Percentiles rank a stretch among this genome's conserved stretches.
Evolutionary conservation across 768 basidiomycete genomes (phyloP).

Genomic region (Leccinum longicurvipes): DNA sequence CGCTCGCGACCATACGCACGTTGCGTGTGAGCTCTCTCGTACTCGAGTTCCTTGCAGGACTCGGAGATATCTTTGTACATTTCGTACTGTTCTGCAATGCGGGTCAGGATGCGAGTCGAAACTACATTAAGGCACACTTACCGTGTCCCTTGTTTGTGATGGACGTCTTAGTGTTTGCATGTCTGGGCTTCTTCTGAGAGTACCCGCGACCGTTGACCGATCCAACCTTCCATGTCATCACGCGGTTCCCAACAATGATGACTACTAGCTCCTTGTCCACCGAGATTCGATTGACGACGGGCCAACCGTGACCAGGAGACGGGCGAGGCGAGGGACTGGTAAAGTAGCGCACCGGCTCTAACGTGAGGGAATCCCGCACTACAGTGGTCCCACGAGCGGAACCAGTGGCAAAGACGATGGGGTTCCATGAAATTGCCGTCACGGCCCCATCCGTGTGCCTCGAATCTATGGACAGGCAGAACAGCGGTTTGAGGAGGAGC

Average conservation of each 20-base stretch:
- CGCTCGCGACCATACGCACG: conserved; percentile 45
- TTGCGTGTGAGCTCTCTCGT: conserved; percentile 42
- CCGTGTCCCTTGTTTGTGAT: conserved; percentile 43
- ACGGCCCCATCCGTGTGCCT: conserved; percentile 64
- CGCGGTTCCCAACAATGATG: conserved; percentile 55
- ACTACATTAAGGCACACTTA: conserved; percentile 27
- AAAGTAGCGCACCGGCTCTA: conserved; percentile 56
- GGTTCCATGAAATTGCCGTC: conserved; percentile 61
- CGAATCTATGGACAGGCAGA: conserved; percentile 46
- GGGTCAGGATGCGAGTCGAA: not conserved
- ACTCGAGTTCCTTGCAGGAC: conserved; percentile 47
- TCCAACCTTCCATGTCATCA: conserved; percentile 69
- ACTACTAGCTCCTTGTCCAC: conserved; percentile 54
- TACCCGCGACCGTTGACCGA: conserved; percentile 32
- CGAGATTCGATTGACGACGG: conserved; percentile 54
- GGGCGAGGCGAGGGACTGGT: conserved; percentile 41
- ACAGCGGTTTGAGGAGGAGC: conserved; percentile 13
- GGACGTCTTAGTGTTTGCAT: conserved; percentile 25
- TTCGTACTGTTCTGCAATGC: conserved; percentile 56
- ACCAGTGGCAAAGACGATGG: conserved; percentile 60
- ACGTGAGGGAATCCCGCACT: conserved; percentile 65
- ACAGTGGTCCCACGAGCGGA: conserved; percentile 56
- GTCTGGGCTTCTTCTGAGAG: conserved; percentile 33
- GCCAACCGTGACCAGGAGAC: conserved; percentile 34
- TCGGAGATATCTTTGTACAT: conserved; percentile 62